These are phyloP conservation scores for Spencermartinsiella ligniputridi DNA, from an alignment of 1,139 yeast species.

Conservation along the genomic window DNA sequence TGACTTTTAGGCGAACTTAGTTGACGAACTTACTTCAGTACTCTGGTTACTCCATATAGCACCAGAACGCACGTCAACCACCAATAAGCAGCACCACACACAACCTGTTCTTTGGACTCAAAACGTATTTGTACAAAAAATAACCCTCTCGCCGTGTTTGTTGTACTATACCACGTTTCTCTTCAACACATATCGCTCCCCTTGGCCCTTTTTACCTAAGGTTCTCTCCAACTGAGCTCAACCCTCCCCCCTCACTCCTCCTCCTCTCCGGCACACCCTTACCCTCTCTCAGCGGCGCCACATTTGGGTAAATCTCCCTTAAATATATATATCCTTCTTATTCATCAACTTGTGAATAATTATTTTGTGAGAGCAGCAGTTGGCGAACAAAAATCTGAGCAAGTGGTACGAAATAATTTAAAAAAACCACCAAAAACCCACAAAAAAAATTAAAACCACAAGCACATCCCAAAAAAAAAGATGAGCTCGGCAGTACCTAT, in stretches of 20 bases:
- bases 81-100: no score
- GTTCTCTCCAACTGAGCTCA: background rate
- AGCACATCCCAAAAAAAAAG: background rate
- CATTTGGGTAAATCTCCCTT: background rate
- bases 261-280: background rate
- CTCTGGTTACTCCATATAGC: no score
- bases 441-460: background rate
- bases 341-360: no score
- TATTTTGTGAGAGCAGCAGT: background rate
- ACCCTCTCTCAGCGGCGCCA: background rate
- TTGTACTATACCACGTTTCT: no score
- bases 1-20: no score
- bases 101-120: no score
- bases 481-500: slow-evolving; percentile 39
- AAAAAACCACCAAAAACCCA: background rate
- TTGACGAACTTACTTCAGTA: no score
- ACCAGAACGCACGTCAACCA: no score
- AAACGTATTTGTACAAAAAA: no score
- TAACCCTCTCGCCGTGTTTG: no score
- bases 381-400: background rate
- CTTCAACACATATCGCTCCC: no score
- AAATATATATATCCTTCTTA: background rate
- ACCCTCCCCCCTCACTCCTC: background rate
- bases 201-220: no score
- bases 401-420: background rate